Percentiles rank a stretch among this genome's conserved stretches.
These are phyloP conservation scores for Tulasnella calospora DNA, from an alignment of 768 basidiomycete genomes.

Conservation along the genomic window DNA sequence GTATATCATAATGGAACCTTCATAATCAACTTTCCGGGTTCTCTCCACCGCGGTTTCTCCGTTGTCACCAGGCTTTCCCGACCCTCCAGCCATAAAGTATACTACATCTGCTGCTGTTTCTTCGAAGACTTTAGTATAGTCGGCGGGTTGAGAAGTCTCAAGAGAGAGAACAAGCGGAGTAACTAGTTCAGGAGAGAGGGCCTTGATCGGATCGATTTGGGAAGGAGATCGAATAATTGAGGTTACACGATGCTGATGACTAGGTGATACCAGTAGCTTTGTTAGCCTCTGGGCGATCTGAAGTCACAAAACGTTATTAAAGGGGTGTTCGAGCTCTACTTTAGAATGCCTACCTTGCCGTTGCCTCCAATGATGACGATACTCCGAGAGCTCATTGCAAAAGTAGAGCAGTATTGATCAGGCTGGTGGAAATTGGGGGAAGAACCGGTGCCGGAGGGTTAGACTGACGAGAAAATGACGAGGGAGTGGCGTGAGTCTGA, in stretches of 20 bases:
- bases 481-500: not conserved
- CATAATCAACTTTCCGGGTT: constrained; percentile 54
- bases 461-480: not conserved
- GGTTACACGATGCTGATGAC: not conserved
- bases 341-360: constrained; percentile 42
- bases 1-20: constrained; percentile 64
- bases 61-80: constrained; percentile 48
- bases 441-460: not conserved
- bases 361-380: constrained; percentile 52
- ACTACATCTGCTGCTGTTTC: constrained; percentile 35
- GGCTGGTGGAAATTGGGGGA: not conserved
- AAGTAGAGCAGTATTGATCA: not conserved
- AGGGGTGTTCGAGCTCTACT: too few species aligned
- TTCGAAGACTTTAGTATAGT: constrained; percentile 47
- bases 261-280: constrained; percentile 19
- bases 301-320: not conserved
- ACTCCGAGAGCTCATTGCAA: constrained; percentile 33
- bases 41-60: constrained; percentile 29
- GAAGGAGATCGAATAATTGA: constrained; percentile 8
- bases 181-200: not conserved
- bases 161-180: constrained; percentile 53
- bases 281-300: constrained; percentile 1
- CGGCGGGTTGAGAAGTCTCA: constrained; percentile 46
- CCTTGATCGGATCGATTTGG: constrained; percentile 13
- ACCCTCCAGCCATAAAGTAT: constrained; percentile 47